Conservation (phyloP, 1,284 basidiomycete species). For the Sanguinoderma infundibulare region DNA sequence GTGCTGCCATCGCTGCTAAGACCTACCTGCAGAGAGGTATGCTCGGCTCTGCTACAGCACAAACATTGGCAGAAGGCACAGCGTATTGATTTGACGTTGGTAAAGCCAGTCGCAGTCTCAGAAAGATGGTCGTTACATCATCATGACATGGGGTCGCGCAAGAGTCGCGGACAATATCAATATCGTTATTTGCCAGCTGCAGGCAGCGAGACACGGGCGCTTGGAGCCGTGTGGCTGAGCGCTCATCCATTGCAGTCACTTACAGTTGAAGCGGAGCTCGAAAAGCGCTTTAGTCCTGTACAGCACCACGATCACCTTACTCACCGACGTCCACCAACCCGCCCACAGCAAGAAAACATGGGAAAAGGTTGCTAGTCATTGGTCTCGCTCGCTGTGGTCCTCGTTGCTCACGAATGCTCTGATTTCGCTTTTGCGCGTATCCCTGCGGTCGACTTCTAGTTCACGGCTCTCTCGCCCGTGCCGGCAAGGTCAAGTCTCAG, state of each 20-base stretch:
- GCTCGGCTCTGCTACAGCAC: too few species aligned
- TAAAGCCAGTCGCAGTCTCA: too few species aligned
- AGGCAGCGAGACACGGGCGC: too few species aligned
- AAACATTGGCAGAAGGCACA: too few species aligned
- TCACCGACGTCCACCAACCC: constrained; percentile 28
- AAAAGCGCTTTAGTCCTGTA: constrained; percentile 26
- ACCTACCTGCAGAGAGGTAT: too few species aligned
- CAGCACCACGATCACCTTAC: constrained; percentile 25
- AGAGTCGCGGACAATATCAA: too few species aligned
- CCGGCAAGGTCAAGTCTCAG: constrained; percentile 99
- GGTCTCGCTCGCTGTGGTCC: constrained; percentile 7
- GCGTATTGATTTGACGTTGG: too few species aligned
- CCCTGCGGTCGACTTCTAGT: constrained; percentile 51
- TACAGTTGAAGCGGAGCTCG: constrained; percentile 16
- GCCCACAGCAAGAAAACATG: constrained; percentile 57
- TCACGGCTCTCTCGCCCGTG: constrained; percentile 99
- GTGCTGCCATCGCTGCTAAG: too few species aligned
- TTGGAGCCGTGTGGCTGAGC: too few species aligned
- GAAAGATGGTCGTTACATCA: too few species aligned
- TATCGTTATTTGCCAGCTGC: too few species aligned
- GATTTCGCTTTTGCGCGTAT: constrained; percentile 2
- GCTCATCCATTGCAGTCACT: neutral
- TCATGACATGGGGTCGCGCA: too few species aligned
- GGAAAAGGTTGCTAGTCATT: constrained; percentile 54
- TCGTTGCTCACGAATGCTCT: constrained; percentile 13